Percentiles rank a stretch among this genome's conserved stretches.
These are phyloP conservation scores for Paxillus rubicundulus DNA, from an alignment of 768 basidiomycete species.

Conservation along the genomic window DNA sequence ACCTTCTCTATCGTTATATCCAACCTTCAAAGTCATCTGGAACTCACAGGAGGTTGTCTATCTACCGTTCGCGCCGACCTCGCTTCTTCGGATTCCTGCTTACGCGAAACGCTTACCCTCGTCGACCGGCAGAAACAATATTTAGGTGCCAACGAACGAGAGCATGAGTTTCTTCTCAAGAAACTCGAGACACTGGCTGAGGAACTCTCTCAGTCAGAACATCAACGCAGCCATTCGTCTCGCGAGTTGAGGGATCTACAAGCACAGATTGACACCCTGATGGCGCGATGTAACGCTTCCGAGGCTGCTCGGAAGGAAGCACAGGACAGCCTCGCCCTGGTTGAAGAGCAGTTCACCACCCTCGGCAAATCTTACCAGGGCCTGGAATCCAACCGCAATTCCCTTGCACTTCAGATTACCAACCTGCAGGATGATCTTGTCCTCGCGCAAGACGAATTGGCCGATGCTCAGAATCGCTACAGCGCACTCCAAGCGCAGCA, in stretches of 20 bases:
- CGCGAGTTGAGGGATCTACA: constrained; percentile 37
- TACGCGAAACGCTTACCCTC: constrained; percentile 13
- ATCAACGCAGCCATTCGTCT: constrained; percentile 18
- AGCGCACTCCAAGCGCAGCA: constrained; percentile 63
- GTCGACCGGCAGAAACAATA: constrained; percentile 19
- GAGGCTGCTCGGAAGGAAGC: constrained; percentile 38
- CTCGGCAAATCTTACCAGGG: constrained; percentile 48
- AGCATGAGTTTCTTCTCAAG: constrained; percentile 25
- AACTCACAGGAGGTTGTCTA: constrained; percentile 16
- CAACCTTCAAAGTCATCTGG: constrained; percentile 33
- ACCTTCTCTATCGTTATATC: constrained; percentile 42
- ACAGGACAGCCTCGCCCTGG: constrained; percentile 26
- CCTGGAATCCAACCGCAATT: constrained; percentile 63
- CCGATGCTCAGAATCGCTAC: constrained; percentile 58
- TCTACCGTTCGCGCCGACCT: constrained; percentile 11
- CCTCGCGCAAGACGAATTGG: constrained; percentile 50
- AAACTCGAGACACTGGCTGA: constrained; percentile 33
- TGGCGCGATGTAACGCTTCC: constrained; percentile 31
- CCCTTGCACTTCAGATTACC: constrained; percentile 59
- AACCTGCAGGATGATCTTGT: constrained; percentile 63
- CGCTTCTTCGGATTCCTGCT: constrained; percentile 15
- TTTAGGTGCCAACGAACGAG: constrained; percentile 15
- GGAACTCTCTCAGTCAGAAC: constrained; percentile 35
- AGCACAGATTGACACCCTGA: constrained; percentile 30
- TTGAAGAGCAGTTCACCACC: constrained; percentile 43